A percentile compares a stretch with the other conserved stretches of the same genome.
phyloP scores from a whole-genome alignment of 2,329 filamentous ascomycete genomes.

The Lachnellula cervina region DNA sequence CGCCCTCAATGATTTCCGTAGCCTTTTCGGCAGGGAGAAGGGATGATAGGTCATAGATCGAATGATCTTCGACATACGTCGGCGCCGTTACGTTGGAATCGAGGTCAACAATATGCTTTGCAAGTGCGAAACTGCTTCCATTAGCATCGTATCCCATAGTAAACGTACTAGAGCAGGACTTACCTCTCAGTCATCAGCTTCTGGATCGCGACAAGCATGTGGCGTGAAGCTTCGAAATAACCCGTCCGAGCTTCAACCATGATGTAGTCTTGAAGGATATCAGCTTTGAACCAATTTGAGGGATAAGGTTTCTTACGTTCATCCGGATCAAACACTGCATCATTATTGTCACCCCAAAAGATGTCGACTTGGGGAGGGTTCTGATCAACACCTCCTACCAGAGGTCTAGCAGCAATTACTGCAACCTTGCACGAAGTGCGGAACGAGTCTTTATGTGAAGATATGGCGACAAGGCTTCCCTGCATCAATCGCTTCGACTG shows the following conservation, averaged over 20 bases:
- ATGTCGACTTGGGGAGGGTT: slow-evolving; percentile 71
- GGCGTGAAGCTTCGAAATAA: slow-evolving; percentile 72
- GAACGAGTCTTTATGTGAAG: slow-evolving; percentile 56
- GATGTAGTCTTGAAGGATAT: slow-evolving; percentile 35
- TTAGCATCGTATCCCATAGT: not conserved
- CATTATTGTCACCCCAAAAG: slow-evolving; percentile 57
- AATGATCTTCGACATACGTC: slow-evolving; percentile 45
- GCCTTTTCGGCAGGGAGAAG: slow-evolving; percentile 30
- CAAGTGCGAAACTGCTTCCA: slow-evolving; percentile 48
- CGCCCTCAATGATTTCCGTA: slow-evolving; percentile 10
- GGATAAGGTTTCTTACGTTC: slow-evolving; percentile 46
- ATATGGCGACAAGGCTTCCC: slow-evolving; percentile 50
- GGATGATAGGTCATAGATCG: slow-evolving; percentile 45
- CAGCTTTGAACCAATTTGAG: not conserved
- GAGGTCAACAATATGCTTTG: slow-evolving; percentile 54
- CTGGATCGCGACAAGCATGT: slow-evolving; percentile 71
- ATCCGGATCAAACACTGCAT: slow-evolving; percentile 64
- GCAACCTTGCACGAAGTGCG: slow-evolving; percentile 62
- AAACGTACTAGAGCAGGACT: not conserved
- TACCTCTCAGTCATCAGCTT: slow-evolving; percentile 30
- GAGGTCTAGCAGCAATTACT: slow-evolving; percentile 63
- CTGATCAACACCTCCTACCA: slow-evolving; percentile 55
- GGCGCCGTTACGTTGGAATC: slow-evolving; percentile 45
- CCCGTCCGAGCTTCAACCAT: slow-evolving; percentile 74
- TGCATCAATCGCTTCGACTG: slow-evolving; percentile 48